These are phyloP conservation scores for Fusarium ramigenum DNA, from an alignment of 2,329 filamentous ascomycete genomes.

Conservation along the genomic window DNA sequence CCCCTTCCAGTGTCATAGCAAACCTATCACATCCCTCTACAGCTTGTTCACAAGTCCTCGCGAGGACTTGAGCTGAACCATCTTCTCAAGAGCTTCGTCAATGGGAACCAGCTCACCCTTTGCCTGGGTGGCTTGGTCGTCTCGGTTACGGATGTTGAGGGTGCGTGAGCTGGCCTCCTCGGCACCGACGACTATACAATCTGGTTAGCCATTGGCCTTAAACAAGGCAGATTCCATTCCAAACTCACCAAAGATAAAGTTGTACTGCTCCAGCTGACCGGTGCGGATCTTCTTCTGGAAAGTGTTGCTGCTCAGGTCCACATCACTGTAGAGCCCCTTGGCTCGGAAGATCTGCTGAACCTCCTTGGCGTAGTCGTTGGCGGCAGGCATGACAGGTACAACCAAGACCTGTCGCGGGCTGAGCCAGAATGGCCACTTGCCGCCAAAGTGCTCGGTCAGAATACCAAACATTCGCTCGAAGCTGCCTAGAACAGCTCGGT, in stretches of 20 bases:
- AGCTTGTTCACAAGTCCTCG: conserved; percentile 51
- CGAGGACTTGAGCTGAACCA: conserved; percentile 61
- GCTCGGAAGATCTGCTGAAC: conserved; percentile 74
- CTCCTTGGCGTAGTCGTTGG: conserved; percentile 80
- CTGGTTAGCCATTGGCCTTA: conserved; percentile 20
- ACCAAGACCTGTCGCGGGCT: conserved; percentile 79
- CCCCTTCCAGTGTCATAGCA: neutral
- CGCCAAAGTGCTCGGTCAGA: conserved; percentile 83
- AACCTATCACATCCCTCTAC: conserved; percentile 32
- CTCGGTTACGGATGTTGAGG: conserved; percentile 71
- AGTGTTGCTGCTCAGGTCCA: conserved; percentile 72
- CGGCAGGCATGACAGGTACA: conserved; percentile 75
- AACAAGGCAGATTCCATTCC: neutral
- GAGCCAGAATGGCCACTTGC: conserved; percentile 91
- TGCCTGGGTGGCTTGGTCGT: conserved; percentile 69
- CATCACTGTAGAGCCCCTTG: conserved; percentile 73
- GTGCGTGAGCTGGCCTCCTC: conserved; percentile 68
- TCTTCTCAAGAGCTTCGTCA: conserved; percentile 65
- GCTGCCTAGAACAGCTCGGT: conserved; percentile 81
- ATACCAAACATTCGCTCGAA: conserved; percentile 76
- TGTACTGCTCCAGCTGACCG: conserved; percentile 82
- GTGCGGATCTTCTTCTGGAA: conserved; percentile 91
- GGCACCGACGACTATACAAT: conserved; percentile 64
- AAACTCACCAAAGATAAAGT: conserved; percentile 76
- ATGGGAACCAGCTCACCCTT: conserved; percentile 68